phyloP scores from a whole-genome alignment of 345 rosid genomes.

The Aquilaria yunnanensis region DNA sequence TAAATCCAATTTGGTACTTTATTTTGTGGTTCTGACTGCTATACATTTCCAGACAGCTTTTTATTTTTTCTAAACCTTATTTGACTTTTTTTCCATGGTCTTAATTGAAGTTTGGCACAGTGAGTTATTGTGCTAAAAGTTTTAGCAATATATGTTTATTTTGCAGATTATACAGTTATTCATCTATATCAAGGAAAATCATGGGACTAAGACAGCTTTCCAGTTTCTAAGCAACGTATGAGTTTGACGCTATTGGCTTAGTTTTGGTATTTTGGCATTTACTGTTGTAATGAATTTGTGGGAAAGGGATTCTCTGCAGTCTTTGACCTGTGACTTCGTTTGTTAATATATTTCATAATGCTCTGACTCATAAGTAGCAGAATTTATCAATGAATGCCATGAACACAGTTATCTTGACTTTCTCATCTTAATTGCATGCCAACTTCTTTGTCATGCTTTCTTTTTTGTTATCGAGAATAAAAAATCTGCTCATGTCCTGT shows the following conservation, averaged over 20 bases:
- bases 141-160: constrained; percentile 12
- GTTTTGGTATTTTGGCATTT: neutral
- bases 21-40: constrained; percentile 8
- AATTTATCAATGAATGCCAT: too few species aligned
- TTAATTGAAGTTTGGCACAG: constrained; percentile 4
- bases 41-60: neutral
- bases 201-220: constrained; percentile 72
- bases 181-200: constrained; percentile 75
- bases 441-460: too few species aligned
- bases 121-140: constrained; percentile 9
- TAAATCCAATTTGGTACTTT: constrained; percentile 81
- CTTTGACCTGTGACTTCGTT: too few species aligned
- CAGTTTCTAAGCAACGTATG: constrained; percentile 85
- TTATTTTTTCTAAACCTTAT: neutral
- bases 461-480: too few species aligned
- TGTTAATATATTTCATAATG: too few species aligned
- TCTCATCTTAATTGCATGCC: too few species aligned
- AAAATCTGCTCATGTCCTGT: too few species aligned
- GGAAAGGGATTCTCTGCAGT: too few species aligned
- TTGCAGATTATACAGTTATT: constrained; percentile 88
- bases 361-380: too few species aligned
- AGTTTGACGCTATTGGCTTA: constrained; percentile 12
- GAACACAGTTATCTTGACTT: too few species aligned
- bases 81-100: neutral
- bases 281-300: too few species aligned